Evolutionary conservation across 2,329 filamentous ascomycete genomes (phyloP).

Genomic region (Sclerotinia minor): DNA sequence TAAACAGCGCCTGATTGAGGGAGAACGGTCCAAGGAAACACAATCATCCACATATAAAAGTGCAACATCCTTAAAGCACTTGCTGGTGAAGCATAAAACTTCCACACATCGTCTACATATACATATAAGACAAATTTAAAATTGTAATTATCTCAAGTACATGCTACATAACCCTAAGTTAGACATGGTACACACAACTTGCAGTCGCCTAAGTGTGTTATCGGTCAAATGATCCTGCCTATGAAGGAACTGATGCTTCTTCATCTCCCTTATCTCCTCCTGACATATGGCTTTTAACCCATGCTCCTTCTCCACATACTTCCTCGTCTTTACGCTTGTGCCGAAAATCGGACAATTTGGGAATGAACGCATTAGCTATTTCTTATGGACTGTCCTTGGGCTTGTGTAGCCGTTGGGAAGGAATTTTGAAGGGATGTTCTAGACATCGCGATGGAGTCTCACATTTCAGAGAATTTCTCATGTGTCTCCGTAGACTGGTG

Average conservation of each 20-base stretch:
- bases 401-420: not conserved
- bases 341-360: not conserved
- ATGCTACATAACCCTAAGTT: not conserved
- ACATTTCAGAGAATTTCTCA: not conserved
- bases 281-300: not conserved
- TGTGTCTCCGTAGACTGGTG: not conserved
- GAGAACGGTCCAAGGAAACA: not conserved
- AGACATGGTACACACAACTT: not conserved
- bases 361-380: not conserved
- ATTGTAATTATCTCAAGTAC: not conserved
- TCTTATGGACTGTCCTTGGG: not conserved
- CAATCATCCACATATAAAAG: not conserved
- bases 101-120: not conserved
- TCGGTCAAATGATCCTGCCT: not conserved
- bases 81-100: not conserved
- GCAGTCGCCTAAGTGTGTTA: not conserved
- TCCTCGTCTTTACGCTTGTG: not conserved
- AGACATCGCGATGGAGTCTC: not conserved
- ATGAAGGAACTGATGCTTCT: not conserved
- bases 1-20: too few relatives aligned
- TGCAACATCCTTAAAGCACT: not conserved
- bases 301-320: not conserved
- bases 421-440: not conserved
- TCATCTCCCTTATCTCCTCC: not conserved
- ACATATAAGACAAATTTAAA: not conserved